phyloP scores from a whole-genome alignment of 2,329 filamentous ascomycete species.

The Epichloe aotearoae region DNA sequence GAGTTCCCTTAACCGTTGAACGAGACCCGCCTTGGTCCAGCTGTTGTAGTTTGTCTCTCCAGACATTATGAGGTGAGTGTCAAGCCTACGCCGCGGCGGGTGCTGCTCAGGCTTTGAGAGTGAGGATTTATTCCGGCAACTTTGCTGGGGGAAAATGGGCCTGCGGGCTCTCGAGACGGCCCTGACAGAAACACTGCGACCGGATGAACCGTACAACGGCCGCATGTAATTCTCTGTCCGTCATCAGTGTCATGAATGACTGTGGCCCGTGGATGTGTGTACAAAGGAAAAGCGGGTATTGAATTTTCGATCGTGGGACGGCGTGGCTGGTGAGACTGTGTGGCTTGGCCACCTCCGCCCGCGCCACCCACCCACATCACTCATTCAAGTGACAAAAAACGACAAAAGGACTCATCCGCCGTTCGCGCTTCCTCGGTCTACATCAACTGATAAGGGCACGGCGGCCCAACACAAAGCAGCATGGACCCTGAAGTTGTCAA shows the following conservation, averaged over 20 bases:
- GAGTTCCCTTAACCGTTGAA: constrained; percentile 52
- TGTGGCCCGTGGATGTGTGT: neutral
- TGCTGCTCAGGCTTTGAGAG: neutral
- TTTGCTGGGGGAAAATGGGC: neutral
- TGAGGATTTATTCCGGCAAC: constrained; percentile 7
- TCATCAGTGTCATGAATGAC: neutral
- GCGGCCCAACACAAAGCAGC: neutral
- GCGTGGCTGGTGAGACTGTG: neutral
- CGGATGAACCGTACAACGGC: constrained; percentile 12
- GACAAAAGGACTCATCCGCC: neutral
- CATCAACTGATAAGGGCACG: neutral
- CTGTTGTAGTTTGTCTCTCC: constrained; percentile 39
- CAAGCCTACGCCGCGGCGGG: neutral
- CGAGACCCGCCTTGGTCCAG: constrained; percentile 57
- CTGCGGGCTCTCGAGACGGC: constrained; percentile 8
- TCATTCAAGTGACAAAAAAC: neutral
- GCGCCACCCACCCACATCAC: neutral
- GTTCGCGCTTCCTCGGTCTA: neutral
- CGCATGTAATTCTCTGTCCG: constrained; percentile 13
- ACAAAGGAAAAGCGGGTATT: neutral
- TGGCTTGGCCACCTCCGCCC: neutral
- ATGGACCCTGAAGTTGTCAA: constrained; percentile 38
- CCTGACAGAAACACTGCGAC: constrained; percentile 15
- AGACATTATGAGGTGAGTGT: constrained; percentile 15
- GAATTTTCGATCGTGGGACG: neutral